Conservation (phyloP, 2,329 filamentous ascomycete genomes). For the Oidium heveae region DNA sequence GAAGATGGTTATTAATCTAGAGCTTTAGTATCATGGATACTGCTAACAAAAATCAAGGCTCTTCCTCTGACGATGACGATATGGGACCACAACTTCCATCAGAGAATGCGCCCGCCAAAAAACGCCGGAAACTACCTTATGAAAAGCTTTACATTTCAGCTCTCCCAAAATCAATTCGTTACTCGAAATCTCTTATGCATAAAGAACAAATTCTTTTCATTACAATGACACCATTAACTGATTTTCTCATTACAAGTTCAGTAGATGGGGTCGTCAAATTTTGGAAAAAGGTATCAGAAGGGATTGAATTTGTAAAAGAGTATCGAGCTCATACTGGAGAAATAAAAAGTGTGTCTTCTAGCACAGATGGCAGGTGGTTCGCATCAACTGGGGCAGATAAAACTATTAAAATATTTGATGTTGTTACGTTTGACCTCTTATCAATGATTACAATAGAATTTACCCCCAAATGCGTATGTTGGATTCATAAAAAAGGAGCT, state of each 20-base stretch:
- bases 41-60: slow-evolving; percentile 6
- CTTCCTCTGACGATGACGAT: slow-evolving; percentile 59
- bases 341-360: slow-evolving; percentile 61
- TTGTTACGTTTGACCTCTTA: slow-evolving; percentile 69
- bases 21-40: no score
- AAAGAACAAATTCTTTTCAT: slow-evolving; percentile 79
- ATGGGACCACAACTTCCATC: slow-evolving; percentile 82
- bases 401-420: slow-evolving; percentile 58
- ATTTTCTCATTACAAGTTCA: slow-evolving; percentile 87
- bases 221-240: slow-evolving; percentile 70
- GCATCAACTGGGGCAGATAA: slow-evolving; percentile 64
- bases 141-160: slow-evolving; percentile 89
- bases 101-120: slow-evolving; percentile 59
- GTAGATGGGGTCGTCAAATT: slow-evolving; percentile 95
- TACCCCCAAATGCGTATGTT: slow-evolving; percentile 59
- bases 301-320: slow-evolving; percentile 95
- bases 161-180: slow-evolving; percentile 54
- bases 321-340: slow-evolving; percentile 77
- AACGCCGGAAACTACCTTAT: slow-evolving; percentile 70
- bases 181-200: slow-evolving; percentile 96
- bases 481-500: slow-evolving; percentile 74
- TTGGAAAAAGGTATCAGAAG: slow-evolving; percentile 84
- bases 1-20: no score
- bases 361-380: slow-evolving; percentile 77
- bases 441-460: slow-evolving; percentile 60